A percentile compares a stretch with the other conserved stretches of the same genome.
Evolutionary conservation across 352 stramenopile species (phyloP).

Genomic region (Pythium vanterpoolii): DNA sequence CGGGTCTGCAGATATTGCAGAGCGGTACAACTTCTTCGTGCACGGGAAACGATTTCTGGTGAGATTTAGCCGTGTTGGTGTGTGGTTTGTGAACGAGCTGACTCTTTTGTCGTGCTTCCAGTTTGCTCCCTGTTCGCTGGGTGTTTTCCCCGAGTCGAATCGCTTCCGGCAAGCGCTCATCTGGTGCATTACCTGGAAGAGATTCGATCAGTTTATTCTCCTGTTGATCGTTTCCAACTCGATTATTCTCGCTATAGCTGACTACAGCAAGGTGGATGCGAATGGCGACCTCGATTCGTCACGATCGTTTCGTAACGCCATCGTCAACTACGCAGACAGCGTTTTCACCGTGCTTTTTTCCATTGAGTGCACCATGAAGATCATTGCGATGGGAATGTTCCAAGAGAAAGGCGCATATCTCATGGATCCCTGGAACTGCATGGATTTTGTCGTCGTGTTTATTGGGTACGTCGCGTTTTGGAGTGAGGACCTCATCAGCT

Average conservation of each 20-base stretch:
- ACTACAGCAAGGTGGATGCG: conserved; percentile 60
- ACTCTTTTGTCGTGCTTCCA: neutral
- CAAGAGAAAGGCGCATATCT: conserved; percentile 74
- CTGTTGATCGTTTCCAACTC: conserved; percentile 83
- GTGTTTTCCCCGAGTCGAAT: conserved; percentile 45
- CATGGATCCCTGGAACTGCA: conserved; percentile 86
- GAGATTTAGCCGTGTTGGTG: neutral
- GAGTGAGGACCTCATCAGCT: neutral
- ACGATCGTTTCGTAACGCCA: conserved; percentile 40
- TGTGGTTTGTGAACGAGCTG: neutral
- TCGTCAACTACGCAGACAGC: conserved; percentile 55
- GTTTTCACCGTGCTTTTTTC: conserved; percentile 77
- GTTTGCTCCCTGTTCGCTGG: conserved; percentile 59
- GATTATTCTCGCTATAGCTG: conserved; percentile 71
- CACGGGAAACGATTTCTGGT: conserved; percentile 60
- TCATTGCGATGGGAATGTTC: conserved; percentile 81
- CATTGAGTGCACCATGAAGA: conserved; percentile 88
- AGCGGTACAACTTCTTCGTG: conserved; percentile 65
- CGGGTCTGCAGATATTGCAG: conserved; percentile 40
- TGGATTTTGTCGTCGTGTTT: conserved; percentile 90
- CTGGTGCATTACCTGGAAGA: conserved; percentile 67
- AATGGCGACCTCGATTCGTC: conserved; percentile 40
- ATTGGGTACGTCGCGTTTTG: conserved; percentile 44
- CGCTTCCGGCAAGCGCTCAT: conserved; percentile 53
- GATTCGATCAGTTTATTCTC: conserved; percentile 84